Evolutionary conservation across 495 filamentous ascomycete genomes (phyloP).

Genomic region (Penicillium coprophilum): DNA sequence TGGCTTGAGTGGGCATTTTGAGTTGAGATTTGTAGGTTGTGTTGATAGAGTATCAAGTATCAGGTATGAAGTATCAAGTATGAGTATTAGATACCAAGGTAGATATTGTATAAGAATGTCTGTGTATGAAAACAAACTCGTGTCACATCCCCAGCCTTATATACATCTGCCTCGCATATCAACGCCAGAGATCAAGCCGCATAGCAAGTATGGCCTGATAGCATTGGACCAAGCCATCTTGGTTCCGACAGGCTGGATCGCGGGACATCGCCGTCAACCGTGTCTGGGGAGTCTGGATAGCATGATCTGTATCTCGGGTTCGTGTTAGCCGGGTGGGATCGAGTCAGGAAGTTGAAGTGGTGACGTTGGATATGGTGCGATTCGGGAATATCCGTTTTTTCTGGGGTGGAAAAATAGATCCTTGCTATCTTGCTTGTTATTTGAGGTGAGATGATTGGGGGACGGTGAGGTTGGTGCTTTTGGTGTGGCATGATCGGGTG

Average conservation of each 20-base stretch:
- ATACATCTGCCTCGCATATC: neutral
- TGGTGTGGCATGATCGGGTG: slow-evolving; percentile 10
- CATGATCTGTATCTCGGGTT: neutral
- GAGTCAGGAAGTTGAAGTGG: neutral
- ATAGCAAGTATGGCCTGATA: slow-evolving; percentile 6
- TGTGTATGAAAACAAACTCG: neutral
- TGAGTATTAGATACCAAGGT: neutral
- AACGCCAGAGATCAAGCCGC: neutral
- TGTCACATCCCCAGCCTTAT: slow-evolving; percentile 6
- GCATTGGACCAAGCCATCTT: neutral
- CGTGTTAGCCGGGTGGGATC: neutral
- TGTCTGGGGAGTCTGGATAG: neutral
- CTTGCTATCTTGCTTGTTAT: neutral
- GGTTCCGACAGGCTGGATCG: neutral
- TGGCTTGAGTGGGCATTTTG: slow-evolving; percentile 12
- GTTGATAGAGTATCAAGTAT: slow-evolving; percentile 9
- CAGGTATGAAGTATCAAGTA: neutral
- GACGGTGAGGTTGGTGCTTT: neutral
- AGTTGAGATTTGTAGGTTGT: neutral
- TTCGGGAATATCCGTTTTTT: neutral
- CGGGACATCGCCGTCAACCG: neutral
- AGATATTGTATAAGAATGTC: neutral
- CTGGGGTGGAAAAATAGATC: neutral
- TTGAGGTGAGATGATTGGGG: neutral
- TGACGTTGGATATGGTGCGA: slow-evolving; percentile 1